phyloP scores from a whole-genome alignment of 129 eudicot genomes.

The Chrysanthemum seticuspe region DNA sequence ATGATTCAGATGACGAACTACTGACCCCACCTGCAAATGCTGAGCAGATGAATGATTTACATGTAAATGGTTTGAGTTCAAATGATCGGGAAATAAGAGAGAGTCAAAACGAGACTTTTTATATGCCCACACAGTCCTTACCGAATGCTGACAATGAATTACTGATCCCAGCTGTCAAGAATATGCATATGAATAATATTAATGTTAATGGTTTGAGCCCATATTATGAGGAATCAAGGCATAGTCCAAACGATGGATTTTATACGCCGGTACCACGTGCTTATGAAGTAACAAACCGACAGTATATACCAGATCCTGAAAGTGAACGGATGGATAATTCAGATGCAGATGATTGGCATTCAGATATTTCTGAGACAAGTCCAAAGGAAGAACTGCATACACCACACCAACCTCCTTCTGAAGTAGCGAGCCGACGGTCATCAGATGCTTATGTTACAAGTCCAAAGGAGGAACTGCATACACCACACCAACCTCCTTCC shows the following conservation, averaged over 20 bases:
- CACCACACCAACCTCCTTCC: not conserved
- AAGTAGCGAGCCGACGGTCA: not conserved
- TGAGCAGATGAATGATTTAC: not conserved
- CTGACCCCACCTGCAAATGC: not conserved
- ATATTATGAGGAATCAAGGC: not conserved
- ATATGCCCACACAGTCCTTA: not conserved
- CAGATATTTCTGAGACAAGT: constrained; percentile 1
- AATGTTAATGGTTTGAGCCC: no score
- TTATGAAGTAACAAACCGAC: not conserved
- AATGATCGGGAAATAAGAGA: not conserved
- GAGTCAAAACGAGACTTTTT: not conserved
- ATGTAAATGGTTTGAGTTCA: not conserved
- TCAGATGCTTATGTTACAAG: not conserved
- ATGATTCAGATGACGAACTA: no score
- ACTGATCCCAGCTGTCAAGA: not conserved
- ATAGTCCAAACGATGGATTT: no score
- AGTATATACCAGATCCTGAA: not conserved
- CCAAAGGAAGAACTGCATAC: no score
- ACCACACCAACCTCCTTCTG: not conserved
- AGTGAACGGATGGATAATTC: no score
- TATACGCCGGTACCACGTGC: not conserved
- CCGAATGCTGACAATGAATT: not conserved
- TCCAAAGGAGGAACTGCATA: no score
- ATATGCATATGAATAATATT: not conserved
- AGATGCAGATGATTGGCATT: constrained; percentile 30